Evolutionary conservation across 441 rosid species (phyloP), one percentile per base, ranked within the genome.

Genomic region (Arabidopsis hybrid): DNA sequence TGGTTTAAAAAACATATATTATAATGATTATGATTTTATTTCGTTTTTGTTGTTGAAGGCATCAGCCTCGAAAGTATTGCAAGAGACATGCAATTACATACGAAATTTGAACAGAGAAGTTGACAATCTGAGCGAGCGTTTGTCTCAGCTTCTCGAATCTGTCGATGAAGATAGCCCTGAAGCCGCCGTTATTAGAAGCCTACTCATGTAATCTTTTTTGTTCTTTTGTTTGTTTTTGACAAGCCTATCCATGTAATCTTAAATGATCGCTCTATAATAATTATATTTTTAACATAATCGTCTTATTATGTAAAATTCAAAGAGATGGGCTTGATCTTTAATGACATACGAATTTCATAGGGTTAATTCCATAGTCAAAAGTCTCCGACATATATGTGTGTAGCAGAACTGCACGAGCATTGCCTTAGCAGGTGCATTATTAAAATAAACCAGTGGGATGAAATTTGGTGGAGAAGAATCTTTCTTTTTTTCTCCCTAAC

Each of bases 11-110:
- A 5, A 11, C 6, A 29, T 13, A 14, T 21, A 60, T 55, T 5
- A 16, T 55, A 2, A 26, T 31, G 60, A 6, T 35, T 8, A 46
- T 35, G 65, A 6, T 7, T 16, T 7, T 52, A 1, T 36, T 68
- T 29, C 31, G 31, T 29, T 35, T 55, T 7, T 14, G 51, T 16
- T 49, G 11, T 3, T 21, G 38, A 35, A 45, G 98, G 94, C 83
- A 11, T 91, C 98, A 56, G 97, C 97, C 13, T 85, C 98, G 0
- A 93, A 88, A 77, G 94, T 93, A 45, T 81, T 93, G 78, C 98
- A 91, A 67, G 97, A 93, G 81, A 93, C 97, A 38, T 93, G 98
- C 88, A 87, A 84, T 78, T 88, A 93, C 79, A 91, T 93, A 55
- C 78, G 89, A 84, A 87, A 69, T 79, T 83, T 93, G 83, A 91